Evolutionary conservation across 2,329 filamentous ascomycete genomes (phyloP).

Genomic region (Curvularia sp.): DNA sequence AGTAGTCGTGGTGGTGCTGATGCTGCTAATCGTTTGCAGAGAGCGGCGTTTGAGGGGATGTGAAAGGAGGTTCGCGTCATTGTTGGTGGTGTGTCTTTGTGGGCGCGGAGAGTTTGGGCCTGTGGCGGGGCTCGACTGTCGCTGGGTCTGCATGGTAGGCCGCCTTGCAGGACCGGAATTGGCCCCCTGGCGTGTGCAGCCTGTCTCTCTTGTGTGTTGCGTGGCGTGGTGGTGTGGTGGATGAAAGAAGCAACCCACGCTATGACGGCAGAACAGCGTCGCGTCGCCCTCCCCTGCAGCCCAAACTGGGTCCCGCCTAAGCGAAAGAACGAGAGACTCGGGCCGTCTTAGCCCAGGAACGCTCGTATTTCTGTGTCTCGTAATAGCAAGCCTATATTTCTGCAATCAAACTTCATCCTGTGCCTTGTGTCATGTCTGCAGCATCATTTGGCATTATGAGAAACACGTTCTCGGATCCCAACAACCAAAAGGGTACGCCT

Average conservation of each 20-base stretch:
- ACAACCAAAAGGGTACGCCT: background rate
- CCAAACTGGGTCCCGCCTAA: constrained; percentile 19
- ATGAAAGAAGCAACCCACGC: constrained; percentile 20
- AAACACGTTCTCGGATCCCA: background rate
- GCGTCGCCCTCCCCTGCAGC: constrained; percentile 14
- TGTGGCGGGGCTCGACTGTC: constrained; percentile 18
- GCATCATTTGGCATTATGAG: constrained; percentile 4
- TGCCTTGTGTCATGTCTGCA: background rate
- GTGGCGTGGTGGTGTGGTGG: constrained; percentile 11
- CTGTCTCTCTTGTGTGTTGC: constrained; percentile 6
- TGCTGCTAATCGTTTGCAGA: constrained; percentile 37
- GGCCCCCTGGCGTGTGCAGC: constrained; percentile 16
- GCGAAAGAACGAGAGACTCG: background rate
- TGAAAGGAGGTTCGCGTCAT: constrained; percentile 43
- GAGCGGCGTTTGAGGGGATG: constrained; percentile 48
- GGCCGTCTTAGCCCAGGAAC: background rate
- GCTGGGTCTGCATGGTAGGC: constrained; percentile 36
- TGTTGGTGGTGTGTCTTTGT: constrained; percentile 44
- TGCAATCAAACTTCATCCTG: background rate
- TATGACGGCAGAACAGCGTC: constrained; percentile 22
- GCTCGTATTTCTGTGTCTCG: constrained; percentile 19
- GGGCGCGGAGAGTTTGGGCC: constrained; percentile 19
- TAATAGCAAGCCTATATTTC: background rate
- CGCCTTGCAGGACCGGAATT: constrained; percentile 33
- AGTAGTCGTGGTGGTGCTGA: constrained; percentile 9